These are phyloP conservation scores for Clitoria ternatea DNA, from an alignment of 306 rosid genomes.

Conservation along the genomic window DNA sequence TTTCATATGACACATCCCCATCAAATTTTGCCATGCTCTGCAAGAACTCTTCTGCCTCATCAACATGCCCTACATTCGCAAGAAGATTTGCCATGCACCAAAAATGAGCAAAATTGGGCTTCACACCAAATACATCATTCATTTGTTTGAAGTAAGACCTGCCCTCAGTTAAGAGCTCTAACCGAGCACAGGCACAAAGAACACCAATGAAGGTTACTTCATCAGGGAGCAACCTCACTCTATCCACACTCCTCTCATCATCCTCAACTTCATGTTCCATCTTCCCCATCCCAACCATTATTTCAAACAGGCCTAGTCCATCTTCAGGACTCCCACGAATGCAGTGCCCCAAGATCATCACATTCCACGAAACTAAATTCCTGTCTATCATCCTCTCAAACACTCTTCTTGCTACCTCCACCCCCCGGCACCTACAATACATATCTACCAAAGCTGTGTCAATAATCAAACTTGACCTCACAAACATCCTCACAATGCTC, in stretches of 20 bases:
- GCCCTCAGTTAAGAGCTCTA: constrained; percentile 48
- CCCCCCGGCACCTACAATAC: constrained; percentile 64
- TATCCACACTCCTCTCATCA: constrained; percentile 1
- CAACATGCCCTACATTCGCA: constrained; percentile 40
- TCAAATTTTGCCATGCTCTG: constrained; percentile 38
- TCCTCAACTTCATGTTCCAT: constrained; percentile 18
- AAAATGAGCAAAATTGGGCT: constrained; percentile 70
- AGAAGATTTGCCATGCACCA: constrained; percentile 77
- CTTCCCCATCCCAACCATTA: constrained; percentile 37
- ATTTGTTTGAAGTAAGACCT: constrained; percentile 51
- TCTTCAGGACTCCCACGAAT: constrained; percentile 57
- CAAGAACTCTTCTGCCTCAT: constrained; percentile 49
- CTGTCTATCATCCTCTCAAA: constrained; percentile 40
- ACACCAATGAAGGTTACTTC: constrained; percentile 62
- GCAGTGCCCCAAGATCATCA: constrained; percentile 71
- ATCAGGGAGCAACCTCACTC: constrained; percentile 45
- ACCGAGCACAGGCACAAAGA: constrained; percentile 76
- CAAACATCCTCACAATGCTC: constrained; percentile 29
- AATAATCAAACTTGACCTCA: constrained; percentile 34
- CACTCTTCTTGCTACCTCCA: constrained; percentile 36
- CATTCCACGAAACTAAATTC: constrained; percentile 68
- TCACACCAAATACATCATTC: constrained; percentile 40
- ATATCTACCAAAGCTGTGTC: constrained; percentile 63
- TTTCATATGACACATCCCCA: constrained; percentile 34
- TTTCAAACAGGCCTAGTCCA: constrained; percentile 50